Conservation (phyloP, 805 yeast species). For the Wickerhamiella occidentalis region DNA sequence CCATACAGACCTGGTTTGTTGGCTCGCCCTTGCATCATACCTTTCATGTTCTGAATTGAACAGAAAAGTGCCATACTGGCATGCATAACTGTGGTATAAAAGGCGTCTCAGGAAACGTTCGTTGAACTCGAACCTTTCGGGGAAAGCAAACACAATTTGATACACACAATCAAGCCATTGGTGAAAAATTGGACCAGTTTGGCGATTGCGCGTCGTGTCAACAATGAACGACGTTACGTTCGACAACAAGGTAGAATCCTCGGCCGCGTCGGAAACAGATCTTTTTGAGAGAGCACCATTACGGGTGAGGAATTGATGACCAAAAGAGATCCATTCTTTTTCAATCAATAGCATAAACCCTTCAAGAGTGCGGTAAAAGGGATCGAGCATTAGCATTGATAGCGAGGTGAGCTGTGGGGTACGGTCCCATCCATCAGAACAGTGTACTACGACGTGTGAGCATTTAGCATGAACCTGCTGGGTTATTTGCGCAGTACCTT, state of each 20-base stretch:
- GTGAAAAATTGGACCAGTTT: slow-evolving; percentile 84
- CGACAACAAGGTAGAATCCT: slow-evolving; percentile 34
- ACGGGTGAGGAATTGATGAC: slow-evolving; percentile 78
- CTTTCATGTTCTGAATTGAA: slow-evolving; percentile 62
- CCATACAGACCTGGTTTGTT: slow-evolving; percentile 73
- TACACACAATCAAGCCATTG: slow-evolving; percentile 86
- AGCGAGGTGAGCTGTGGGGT: slow-evolving; percentile 82
- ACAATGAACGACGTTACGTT: slow-evolving; percentile 33
- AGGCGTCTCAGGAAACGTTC: slow-evolving; percentile 76
- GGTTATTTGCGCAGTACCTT: slow-evolving; percentile 64
- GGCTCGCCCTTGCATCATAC: slow-evolving; percentile 31
- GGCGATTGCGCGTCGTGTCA: slow-evolving; percentile 24
- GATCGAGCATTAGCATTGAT: slow-evolving; percentile 79
- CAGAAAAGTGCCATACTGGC: slow-evolving; percentile 89
- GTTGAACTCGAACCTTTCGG: slow-evolving; percentile 68
- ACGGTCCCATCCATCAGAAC: slow-evolving; percentile 98
- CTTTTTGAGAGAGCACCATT: slow-evolving; percentile 41
- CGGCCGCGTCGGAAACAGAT: slow-evolving; percentile 12
- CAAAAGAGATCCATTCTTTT: slow-evolving; percentile 93
- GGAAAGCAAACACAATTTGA: slow-evolving; percentile 62
- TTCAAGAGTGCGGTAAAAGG: slow-evolving; percentile 72
- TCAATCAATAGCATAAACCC: slow-evolving; percentile 81
- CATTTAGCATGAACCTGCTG: slow-evolving; percentile 73
- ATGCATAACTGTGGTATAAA: slow-evolving; percentile 78
- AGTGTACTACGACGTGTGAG: slow-evolving; percentile 77